A percentile compares a stretch with the other conserved stretches of the same genome.
These are phyloP conservation scores for Penstemon barbatus DNA, from an alignment of 257 asterid species.

Conservation along the genomic window DNA sequence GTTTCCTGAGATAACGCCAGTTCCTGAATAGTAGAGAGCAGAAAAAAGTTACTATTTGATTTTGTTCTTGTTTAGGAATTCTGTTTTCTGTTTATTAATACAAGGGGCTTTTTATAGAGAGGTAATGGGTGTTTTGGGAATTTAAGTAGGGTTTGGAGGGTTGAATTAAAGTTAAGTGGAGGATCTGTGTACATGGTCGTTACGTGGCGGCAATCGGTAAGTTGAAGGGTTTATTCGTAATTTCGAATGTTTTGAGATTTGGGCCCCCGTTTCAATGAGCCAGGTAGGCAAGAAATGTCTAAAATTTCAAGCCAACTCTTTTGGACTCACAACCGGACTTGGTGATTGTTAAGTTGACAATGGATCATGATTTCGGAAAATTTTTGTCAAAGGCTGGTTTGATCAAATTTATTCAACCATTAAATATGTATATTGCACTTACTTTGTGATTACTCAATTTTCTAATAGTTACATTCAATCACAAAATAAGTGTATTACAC, in stretches of 20 bases:
- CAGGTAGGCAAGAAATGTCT: not conserved
- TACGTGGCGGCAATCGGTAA: conserved; percentile 28
- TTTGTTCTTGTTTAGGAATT: not conserved
- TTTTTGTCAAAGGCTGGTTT: no score
- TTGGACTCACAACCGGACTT: not conserved
- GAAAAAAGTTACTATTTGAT: not conserved
- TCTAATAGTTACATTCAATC: no score
- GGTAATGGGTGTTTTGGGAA: conserved; percentile 26
- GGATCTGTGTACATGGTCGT: not conserved
- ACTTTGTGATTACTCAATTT: no score
- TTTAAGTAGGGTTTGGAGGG: conserved; percentile 12
- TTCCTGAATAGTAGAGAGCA: conserved; percentile 34
- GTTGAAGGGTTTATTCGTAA: not conserved
- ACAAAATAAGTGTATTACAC: no score
- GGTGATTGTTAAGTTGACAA: not conserved
- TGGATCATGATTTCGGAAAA: not conserved
- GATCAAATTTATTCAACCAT: no score
- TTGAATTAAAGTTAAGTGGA: not conserved
- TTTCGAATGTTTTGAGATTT: not conserved
- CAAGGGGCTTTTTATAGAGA: conserved; percentile 22
- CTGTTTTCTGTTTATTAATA: not conserved
- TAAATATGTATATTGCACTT: no score
- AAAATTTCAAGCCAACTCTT: not conserved
- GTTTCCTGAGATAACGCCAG: conserved; percentile 76
- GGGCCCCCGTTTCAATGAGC: not conserved